Percentiles rank a stretch among this genome's conserved stretches.
phyloP scores from a whole-genome alignment of 176 grass and related monocot species.

The Paspalum notatum region DNA sequence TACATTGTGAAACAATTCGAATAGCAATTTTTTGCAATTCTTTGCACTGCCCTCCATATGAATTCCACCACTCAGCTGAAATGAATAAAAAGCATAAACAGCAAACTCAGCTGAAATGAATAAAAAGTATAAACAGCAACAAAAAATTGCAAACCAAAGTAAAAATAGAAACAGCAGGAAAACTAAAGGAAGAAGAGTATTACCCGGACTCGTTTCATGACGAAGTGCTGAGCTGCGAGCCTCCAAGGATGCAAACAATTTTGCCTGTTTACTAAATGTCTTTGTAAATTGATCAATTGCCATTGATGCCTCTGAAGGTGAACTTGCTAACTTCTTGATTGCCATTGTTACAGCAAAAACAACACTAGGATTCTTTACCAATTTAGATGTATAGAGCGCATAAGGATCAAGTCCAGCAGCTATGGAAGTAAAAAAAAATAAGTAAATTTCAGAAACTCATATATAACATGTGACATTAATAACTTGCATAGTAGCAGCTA shows the following conservation, averaged over 20 bases:
- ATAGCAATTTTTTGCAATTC: not conserved
- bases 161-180: no score
- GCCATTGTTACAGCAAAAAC: conserved; percentile 4
- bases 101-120: not conserved
- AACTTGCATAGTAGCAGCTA: no score
- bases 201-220: not conserved
- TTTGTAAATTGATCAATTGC: not conserved
- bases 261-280: not conserved
- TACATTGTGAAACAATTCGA: not conserved
- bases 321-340: conserved; percentile 37
- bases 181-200: not conserved
- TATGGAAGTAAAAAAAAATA: no score
- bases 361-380: not conserved
- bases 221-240: not conserved
- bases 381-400: conserved; percentile 3
- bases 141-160: no score
- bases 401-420: conserved; percentile 24
- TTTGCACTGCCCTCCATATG: not conserved
- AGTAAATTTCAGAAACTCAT: no score
- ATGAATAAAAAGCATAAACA: not conserved
- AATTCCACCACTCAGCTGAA: not conserved
- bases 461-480: no score
- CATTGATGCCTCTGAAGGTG: not conserved
- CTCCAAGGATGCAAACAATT: not conserved
- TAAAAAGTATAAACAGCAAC: not conserved